These are phyloP conservation scores for Mycosphaerella sp. DNA, from an alignment of 2,329 filamentous ascomycete genomes.

Conservation along the genomic window DNA sequence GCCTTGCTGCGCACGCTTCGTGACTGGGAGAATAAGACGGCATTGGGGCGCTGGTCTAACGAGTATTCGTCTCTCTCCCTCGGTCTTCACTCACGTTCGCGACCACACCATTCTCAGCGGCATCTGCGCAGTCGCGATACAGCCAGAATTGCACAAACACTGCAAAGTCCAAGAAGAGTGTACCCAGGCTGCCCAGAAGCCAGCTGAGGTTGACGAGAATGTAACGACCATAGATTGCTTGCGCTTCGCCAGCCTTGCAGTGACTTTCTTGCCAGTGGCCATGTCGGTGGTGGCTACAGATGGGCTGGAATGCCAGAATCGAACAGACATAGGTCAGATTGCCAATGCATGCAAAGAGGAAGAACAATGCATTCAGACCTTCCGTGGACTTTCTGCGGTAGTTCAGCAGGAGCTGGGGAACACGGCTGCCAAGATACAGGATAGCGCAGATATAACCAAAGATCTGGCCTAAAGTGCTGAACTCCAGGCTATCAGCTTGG, in stretches of 20 bases:
- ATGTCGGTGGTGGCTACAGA: constrained; percentile 46
- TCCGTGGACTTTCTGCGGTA: constrained; percentile 89
- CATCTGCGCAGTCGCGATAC: constrained; percentile 50
- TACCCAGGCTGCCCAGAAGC: constrained; percentile 84
- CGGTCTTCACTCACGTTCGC: constrained; percentile 24
- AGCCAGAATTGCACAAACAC: constrained; percentile 92
- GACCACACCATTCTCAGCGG: constrained; percentile 10
- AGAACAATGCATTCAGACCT: constrained; percentile 89
- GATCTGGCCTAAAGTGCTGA: constrained; percentile 75
- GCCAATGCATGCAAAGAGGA: constrained; percentile 91
- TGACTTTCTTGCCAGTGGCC: constrained; percentile 34
- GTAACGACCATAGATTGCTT: constrained; percentile 66
- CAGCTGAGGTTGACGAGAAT: constrained; percentile 86
- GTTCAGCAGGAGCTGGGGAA: constrained; percentile 89
- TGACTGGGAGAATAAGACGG: not conserved
- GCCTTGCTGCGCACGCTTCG: no score
- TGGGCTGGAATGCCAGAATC: constrained; percentile 82
- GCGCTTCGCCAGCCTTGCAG: constrained; percentile 62
- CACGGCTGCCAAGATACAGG: constrained; percentile 79
- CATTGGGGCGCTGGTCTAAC: constrained; percentile 3
- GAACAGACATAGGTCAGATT: constrained; percentile 90
- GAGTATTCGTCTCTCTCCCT: constrained; percentile 26
- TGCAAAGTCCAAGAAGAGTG: constrained; percentile 72
- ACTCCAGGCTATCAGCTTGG: constrained; percentile 50
- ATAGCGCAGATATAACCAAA: constrained; percentile 90